Evolutionary conservation across 331 rosid genomes (phyloP), one percentile per base, ranked within the genome.

Genomic region (Phaseolus coccineus): DNA sequence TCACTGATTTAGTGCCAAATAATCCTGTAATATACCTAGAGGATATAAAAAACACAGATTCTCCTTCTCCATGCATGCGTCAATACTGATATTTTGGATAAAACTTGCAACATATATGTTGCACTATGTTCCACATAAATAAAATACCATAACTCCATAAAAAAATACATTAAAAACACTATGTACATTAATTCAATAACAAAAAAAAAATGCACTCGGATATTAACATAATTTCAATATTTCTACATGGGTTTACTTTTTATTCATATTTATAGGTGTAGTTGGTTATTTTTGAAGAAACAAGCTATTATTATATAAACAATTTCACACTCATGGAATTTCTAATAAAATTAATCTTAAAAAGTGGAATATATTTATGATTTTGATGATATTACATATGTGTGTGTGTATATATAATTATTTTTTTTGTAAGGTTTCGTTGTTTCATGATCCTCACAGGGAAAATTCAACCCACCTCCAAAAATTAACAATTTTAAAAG

Each of bases 21-120:
- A 37, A 73, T 51, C 27, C 4, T 55, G 67, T 74, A 37, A 73
- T 74, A 40, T 22, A 73, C 28, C 30, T 2, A 24, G 58, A 74
- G 40, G 39, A 74, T 59, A 28, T 58, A 30, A 59, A 27, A 74
- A 46, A 12, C 28, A 5, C 35, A 46, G 6, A 15, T 61, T 75
- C 10, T 67, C 6, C 66, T 65, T 52, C 0, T 46, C 28, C 47
- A 46, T 61, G 79, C 27, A 44, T 31, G 62, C 27, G 44, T 12
- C 69, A 10, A 42, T 62, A 12, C 35, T 74, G 55, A 40, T 40
- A 40, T 6, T 4, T 37, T 35, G 39, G 39, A 35, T 35, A 35
- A 35, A 56, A 3, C 15, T 56, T 24, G 6, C 61, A 22, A 22
- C 8, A 53, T 53, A 53, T 37, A 37, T 37, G 0, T 35, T 35